Evolutionary conservation across 371 early-diverging fungal genomes (phyloP), one percentile per base, ranked within the genome.

Genomic region (Saksenaea oblongispora): DNA sequence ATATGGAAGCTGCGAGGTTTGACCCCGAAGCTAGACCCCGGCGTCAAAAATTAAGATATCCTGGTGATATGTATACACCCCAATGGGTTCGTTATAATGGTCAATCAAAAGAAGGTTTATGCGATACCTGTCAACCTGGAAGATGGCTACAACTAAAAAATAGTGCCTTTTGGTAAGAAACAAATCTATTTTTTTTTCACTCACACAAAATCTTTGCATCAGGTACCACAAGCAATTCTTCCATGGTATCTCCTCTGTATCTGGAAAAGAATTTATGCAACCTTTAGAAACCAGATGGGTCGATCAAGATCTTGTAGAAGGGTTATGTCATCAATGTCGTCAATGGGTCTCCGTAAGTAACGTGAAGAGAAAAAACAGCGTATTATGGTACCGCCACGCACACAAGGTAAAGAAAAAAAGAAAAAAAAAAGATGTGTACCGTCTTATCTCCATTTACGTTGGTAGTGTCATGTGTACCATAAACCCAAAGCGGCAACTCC

Each of bases 151-250:
- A 96, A 70, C 83, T 96, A 22, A 96, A 96, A 70, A 95, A 94
- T 71, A 92, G 92, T 63, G 95, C 96, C 3, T 96, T 82, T 64
- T 96, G 96, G 96, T 91, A 83, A 66, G 66, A 28, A 28, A 5
- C 36, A 2, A 22, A 14, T 51, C 62, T 0, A 63, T 27, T 42
- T 24, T 28, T 37, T 39, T 35, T 31, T 34, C 41, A 54, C 11
- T 28, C 39, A 56, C 54, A 17, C 17, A 31, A 34, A 34, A 22
- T 22, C 24, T 24, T 34, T 26, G 44, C 1, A 26, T 34, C n/a
- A 88, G 89, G 89, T 95, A 96, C 67, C 96, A 96, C 79, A 96
- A 92, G 76, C 95, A 96, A 73, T 95, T 94, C 71, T 89, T 81
- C 59, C 86, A 96, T 65, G 96, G 96, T 36, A 93, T 96, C n/a